Conservation (phyloP, 2,329 filamentous ascomycete genomes). For the Colletotrichum zoysiae region DNA sequence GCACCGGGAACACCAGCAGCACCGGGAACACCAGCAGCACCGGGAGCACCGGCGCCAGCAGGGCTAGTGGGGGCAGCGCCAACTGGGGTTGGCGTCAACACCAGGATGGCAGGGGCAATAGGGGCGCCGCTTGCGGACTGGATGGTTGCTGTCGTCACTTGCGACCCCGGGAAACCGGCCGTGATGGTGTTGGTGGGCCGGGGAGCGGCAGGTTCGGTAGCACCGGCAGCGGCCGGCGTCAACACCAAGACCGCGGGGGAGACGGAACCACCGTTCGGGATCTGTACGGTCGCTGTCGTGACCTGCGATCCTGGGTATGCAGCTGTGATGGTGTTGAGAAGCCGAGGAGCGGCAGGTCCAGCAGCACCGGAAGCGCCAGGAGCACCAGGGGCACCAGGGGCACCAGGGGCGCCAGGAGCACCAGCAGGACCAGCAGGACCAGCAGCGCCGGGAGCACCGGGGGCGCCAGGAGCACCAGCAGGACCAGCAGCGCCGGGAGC, state of each 20-base stretch:
- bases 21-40: too few species aligned
- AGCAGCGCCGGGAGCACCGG: too few species aligned
- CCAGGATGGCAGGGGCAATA: not conserved
- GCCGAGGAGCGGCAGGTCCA: not conserved
- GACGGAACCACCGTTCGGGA: not conserved
- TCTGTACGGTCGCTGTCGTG: slow-evolving; percentile 20
- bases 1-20: too few species aligned
- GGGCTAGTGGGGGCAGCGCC: not conserved
- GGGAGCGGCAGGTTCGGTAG: not conserved
- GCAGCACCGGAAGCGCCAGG: not conserved
- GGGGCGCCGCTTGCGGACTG: not conserved
- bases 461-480: too few species aligned
- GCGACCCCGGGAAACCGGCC: slow-evolving; percentile 4
- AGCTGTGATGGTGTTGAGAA: slow-evolving; percentile 16
- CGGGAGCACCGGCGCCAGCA: not conserved
- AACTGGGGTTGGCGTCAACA: slow-evolving; percentile 18
- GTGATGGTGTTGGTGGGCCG: slow-evolving; percentile 23
- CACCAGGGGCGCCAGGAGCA: too few species aligned
- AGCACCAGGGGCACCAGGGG: too few species aligned
- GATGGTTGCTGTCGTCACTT: slow-evolving; percentile 21
- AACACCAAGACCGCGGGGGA: not conserved
- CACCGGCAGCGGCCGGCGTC: too few species aligned
- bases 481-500: too few species aligned
- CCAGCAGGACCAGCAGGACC: too few species aligned
- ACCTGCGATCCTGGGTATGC: not conserved